Base-by-base conservation (phyloP, 2,329 filamentous ascomycete genomes). In the Stylonectria norvegica region DNA sequence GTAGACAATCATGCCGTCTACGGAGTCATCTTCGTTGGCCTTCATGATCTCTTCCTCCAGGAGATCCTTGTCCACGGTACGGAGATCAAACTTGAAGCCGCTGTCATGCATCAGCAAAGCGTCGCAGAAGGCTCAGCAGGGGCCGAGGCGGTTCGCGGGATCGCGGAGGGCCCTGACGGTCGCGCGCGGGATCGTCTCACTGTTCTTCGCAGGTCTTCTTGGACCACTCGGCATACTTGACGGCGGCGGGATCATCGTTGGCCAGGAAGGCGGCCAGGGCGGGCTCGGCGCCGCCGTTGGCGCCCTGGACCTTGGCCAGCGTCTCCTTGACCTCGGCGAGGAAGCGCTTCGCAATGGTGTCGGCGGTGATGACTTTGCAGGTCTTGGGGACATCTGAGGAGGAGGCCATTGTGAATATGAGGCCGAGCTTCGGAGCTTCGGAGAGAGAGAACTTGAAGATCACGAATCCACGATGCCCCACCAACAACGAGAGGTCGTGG, bases 171-270 rank as follows among this genome's bases (percentile, higher is more conserved):
- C 43, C 16, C 43, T 36, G 52, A 48, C 42, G 42, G 44, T 34
- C 35, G 43, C 50, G 38, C 34, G 40, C 35, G 36, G 50, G 47
- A 43, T 38, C 39, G 40, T 67, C 85, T 84, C 75, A 96, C 90
- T 96, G 94, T 65, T 97, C 91, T 66, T 83, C 79, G 67, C 89
- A 95, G 4, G 93, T 96, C 76, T 95, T 96, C 66, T 89, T 87
- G 28, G 91, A 96, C 88, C 89, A 96, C 66, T 96, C 88, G 39
- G 93, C 93, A 63, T 98, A 97, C 72, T 94, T 89, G 56, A 86
- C 75, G 20, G 91, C 91, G 27, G 89, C 88, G 20, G 90, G 89
- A 67, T 98, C 93, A 51, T 79, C 78, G 67, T 95, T 97, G 53
- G 91, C 89, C 41, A 98, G 75, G 67, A 96, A 95, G 43, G 91